These are phyloP conservation scores for Microcyclosporella mali DNA, from an alignment of 2,329 filamentous ascomycete species.

Conservation along the genomic window DNA sequence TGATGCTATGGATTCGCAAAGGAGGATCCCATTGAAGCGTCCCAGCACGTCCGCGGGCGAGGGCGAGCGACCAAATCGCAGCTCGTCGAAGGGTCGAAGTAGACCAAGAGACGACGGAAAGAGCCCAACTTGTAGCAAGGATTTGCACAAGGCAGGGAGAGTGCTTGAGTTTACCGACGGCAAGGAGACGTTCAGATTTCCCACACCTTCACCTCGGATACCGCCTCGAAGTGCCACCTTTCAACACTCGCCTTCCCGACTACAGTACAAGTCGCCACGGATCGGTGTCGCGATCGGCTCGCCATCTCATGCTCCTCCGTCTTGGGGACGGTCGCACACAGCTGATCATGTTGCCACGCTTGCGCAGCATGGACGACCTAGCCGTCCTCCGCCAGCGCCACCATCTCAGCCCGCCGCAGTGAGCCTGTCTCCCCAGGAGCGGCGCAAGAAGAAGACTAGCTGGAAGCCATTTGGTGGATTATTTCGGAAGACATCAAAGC, in stretches of 20 bases:
- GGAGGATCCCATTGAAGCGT: constrained; percentile 7
- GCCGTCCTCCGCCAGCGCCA: constrained; percentile 5
- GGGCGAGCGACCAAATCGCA: constrained; percentile 13
- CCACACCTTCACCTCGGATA: constrained; percentile 24
- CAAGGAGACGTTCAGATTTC: constrained; percentile 25
- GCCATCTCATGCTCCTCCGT: constrained; percentile 16
- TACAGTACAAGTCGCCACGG: constrained; percentile 8
- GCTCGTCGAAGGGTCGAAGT: constrained; percentile 1
- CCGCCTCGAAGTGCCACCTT: constrained; percentile 18
- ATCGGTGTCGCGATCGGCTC: constrained; percentile 22
- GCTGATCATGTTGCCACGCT: constrained; percentile 11
- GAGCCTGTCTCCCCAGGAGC: constrained; percentile 1
- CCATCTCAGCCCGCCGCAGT: neutral
- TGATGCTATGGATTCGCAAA: constrained; percentile 6
- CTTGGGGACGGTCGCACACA: constrained; percentile 21
- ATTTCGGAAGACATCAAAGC: constrained; percentile 20
- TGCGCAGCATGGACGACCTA: constrained; percentile 7
- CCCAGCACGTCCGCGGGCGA: constrained; percentile 11
- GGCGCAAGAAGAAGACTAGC: constrained; percentile 24
- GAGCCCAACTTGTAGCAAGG: constrained; percentile 12
- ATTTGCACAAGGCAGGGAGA: constrained; percentile 12
- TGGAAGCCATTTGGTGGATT: constrained; percentile 26
- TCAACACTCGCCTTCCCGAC: constrained; percentile 8
- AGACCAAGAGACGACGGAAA: neutral
- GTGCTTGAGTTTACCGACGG: constrained; percentile 21